Conservation (phyloP, 1,139 yeast genomes). For the Zhuliangozyma blackwelliae region DNA sequence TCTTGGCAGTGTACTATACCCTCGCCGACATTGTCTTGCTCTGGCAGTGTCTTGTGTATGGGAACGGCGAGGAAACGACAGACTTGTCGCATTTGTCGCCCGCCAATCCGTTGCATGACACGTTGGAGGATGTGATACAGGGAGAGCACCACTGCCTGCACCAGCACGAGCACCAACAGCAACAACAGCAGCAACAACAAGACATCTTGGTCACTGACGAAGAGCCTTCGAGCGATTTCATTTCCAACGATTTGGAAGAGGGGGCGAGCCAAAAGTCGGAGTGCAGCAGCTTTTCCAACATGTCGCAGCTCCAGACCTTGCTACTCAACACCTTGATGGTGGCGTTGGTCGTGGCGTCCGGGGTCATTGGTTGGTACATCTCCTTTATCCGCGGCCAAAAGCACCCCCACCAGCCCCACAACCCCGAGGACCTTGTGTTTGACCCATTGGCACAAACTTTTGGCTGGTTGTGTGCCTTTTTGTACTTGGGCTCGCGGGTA, state of each 20-base stretch:
- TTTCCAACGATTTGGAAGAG: constrained; percentile 1
- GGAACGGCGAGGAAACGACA: constrained; percentile 44
- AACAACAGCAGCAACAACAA: constrained; percentile 6
- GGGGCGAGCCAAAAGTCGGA: background rate
- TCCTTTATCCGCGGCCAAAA: constrained; percentile 41
- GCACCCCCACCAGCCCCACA: constrained; percentile 24
- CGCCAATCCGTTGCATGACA: constrained; percentile 76
- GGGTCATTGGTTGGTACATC: constrained; percentile 82
- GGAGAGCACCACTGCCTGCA: constrained; percentile 22
- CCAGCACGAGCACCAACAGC: constrained; percentile 3
- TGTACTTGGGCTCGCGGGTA: constrained; percentile 82
- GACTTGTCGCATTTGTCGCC: constrained; percentile 84
- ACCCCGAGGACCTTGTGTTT: constrained; percentile 44
- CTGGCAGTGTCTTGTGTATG: constrained; percentile 75
- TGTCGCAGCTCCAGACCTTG: constrained; percentile 19
- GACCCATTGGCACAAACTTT: constrained; percentile 80
- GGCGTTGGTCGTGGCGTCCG: constrained; percentile 64
- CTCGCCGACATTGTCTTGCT: constrained; percentile 81
- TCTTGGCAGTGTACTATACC: constrained; percentile 87
- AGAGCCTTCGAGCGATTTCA: constrained; percentile 3
- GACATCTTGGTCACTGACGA: constrained; percentile 2
- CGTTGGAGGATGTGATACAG: constrained; percentile 52
- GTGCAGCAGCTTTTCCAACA: constrained; percentile 4
- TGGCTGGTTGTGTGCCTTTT: constrained; percentile 87
- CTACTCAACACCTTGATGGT: constrained; percentile 64